Evolutionary conservation across 1,139 yeast species (phyloP).

Genomic region (Saccharomyces pastorianus): DNA sequence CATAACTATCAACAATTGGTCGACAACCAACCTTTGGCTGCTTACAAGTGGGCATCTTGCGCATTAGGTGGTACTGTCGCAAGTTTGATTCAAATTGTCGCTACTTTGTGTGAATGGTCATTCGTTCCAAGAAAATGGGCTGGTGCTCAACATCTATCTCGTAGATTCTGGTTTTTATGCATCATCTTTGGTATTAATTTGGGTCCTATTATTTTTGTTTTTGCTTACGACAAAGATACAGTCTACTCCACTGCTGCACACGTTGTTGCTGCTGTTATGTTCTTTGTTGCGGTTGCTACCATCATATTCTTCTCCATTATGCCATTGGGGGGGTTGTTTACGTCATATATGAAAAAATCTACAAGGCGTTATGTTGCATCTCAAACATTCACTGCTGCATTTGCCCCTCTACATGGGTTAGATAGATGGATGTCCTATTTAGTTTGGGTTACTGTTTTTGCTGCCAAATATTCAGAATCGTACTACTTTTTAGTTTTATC

Average conservation of each 20-base stretch:
- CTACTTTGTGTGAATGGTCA: conserved; percentile 89
- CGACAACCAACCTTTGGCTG: conserved; percentile 77
- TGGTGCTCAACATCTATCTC: conserved; percentile 92
- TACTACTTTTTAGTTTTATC: conserved; percentile 88
- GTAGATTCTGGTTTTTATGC: conserved; percentile 73
- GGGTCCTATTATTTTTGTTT: conserved; percentile 81
- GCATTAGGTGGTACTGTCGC: conserved; percentile 93
- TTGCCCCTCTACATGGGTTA: conserved; percentile 68
- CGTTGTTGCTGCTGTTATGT: conserved; percentile 78
- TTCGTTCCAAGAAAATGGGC: conserved; percentile 98
- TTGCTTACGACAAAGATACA: conserved; percentile 69
- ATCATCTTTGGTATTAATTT: conserved; percentile 62
- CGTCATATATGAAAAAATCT: conserved; percentile 81
- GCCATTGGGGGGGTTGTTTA: conserved; percentile 97
- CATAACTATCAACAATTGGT: conserved; percentile 73
- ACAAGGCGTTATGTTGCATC: conserved; percentile 89
- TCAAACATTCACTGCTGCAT: conserved; percentile 92
- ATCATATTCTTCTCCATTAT: conserved; percentile 78
- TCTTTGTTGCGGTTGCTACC: conserved; percentile 81
- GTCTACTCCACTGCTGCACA: conserved; percentile 67
- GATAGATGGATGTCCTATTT: conserved; percentile 97
- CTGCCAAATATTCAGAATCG: conserved; percentile 83
- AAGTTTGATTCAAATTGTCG: conserved; percentile 67
- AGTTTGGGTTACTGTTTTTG: conserved; percentile 81
- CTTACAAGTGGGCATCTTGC: conserved; percentile 85